Percentiles rank a stretch among this genome's conserved stretches.
Evolutionary conservation across 306 rosid genomes (phyloP).

Genomic region (Citrullus mucosospermus): DNA sequence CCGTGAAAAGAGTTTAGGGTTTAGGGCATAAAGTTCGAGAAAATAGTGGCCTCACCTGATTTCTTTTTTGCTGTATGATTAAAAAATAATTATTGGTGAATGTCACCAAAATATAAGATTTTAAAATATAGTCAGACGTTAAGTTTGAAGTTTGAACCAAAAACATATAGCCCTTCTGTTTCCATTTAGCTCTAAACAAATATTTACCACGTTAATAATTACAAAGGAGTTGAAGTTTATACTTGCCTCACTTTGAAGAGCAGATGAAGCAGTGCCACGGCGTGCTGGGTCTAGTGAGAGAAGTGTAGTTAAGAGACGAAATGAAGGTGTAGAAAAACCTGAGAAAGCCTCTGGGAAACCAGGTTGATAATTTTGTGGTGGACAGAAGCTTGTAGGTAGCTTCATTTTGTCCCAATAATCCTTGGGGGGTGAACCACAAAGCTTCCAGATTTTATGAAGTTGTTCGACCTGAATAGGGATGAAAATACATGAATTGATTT

Average conservation of each 20-base stretch:
- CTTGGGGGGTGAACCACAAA: constrained; percentile 63
- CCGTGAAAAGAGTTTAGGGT: background rate
- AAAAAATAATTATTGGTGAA: background rate
- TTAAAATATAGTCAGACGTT: background rate
- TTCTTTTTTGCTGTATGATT: background rate
- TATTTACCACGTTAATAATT: background rate
- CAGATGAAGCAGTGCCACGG: constrained; percentile 35
- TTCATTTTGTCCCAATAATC: constrained; percentile 53
- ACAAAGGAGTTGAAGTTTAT: background rate
- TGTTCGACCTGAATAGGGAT: constrained; percentile 53
- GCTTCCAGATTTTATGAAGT: constrained; percentile 70
- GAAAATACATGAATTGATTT: background rate
- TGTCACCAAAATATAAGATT: background rate
- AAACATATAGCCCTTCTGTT: background rate
- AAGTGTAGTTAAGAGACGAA: constrained; percentile 28
- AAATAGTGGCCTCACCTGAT: background rate
- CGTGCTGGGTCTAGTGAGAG: constrained; percentile 27
- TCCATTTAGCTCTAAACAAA: background rate
- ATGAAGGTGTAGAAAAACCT: constrained; percentile 25
- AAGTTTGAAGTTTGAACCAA: background rate
- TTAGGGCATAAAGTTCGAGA: background rate
- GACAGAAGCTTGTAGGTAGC: constrained; percentile 40
- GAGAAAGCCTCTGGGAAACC: constrained; percentile 26
- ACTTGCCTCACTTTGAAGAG: constrained; percentile 28
- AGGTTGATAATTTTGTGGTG: constrained; percentile 23